phyloP scores from a whole-genome alignment of 805 yeast species.

The Tetrapisispora nanseiensis region DNA sequence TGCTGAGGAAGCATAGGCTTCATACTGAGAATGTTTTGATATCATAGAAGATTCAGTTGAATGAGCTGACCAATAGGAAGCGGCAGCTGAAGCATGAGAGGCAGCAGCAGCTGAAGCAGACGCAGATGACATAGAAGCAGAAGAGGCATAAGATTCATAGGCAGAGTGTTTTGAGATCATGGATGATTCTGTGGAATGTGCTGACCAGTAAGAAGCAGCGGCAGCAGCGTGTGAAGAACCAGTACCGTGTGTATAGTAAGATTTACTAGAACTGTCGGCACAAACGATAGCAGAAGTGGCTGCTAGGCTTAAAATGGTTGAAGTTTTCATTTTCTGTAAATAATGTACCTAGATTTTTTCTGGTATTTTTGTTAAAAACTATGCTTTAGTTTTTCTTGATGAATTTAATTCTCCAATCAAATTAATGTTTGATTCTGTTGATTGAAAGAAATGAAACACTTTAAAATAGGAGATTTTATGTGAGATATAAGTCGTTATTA shows the following conservation, averaged over 20 bases:
- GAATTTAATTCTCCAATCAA: no score
- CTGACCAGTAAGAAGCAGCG: constrained; percentile 5
- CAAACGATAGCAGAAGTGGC: neutral
- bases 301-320: neutral
- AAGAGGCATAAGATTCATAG: constrained; percentile 1
- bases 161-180: constrained; percentile 1
- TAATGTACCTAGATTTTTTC: neutral
- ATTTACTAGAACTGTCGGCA: neutral
- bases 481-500: no score
- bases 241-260: neutral
- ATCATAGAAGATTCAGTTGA: constrained; percentile 2
- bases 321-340: neutral
- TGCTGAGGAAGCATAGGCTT: neutral
- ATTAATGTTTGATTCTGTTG: no score
- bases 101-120: neutral
- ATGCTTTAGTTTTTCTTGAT: no score
- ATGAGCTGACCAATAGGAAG: constrained; percentile 5
- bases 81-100: neutral
- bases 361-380: no score
- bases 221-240: constrained; percentile 3
- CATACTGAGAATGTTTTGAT: constrained; percentile 3
- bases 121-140: neutral
- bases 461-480: no score
- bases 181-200: constrained; percentile 1
- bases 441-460: no score